Percentiles rank a stretch among this genome's conserved stretches.
Conservation (phyloP, 305 asterid genomes). For the Fraxinus dipetala region DNA sequence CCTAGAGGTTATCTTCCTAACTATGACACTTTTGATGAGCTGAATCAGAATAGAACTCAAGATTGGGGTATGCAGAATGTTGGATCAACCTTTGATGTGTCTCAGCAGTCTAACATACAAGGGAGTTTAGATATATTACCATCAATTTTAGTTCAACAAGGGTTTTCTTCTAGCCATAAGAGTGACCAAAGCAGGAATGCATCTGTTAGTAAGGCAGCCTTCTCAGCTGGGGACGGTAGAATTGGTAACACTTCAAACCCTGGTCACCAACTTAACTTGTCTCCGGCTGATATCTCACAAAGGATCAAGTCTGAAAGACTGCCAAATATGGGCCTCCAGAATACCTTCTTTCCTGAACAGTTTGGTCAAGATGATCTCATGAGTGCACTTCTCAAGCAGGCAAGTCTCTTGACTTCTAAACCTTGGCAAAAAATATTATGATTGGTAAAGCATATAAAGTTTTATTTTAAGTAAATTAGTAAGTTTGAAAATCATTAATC, state of each 20-base stretch:
- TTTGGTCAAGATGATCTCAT: constrained; percentile 73
- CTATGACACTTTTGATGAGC: constrained; percentile 40
- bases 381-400: constrained; percentile 63
- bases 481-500: background rate
- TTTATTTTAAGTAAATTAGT: background rate
- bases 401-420: constrained; percentile 13
- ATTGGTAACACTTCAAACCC: constrained; percentile 23
- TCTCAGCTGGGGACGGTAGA: constrained; percentile 28
- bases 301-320: constrained; percentile 44
- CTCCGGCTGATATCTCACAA: constrained; percentile 33
- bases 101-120: constrained; percentile 39
- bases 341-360: constrained; percentile 32
- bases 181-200: constrained; percentile 30
- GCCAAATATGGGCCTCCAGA: constrained; percentile 38
- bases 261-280: constrained; percentile 33
- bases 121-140: constrained; percentile 41
- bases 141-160: constrained; percentile 47
- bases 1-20: constrained; percentile 42
- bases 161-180: constrained; percentile 39
- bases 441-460: background rate
- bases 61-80: constrained; percentile 55
- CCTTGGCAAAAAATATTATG: background rate
- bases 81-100: constrained; percentile 42
- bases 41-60: constrained; percentile 42
- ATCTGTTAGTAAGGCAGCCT: constrained; percentile 26